These are phyloP conservation scores for Wickerhamomyces ciferrii DNA, from an alignment of 805 yeast species.

Conservation along the genomic window DNA sequence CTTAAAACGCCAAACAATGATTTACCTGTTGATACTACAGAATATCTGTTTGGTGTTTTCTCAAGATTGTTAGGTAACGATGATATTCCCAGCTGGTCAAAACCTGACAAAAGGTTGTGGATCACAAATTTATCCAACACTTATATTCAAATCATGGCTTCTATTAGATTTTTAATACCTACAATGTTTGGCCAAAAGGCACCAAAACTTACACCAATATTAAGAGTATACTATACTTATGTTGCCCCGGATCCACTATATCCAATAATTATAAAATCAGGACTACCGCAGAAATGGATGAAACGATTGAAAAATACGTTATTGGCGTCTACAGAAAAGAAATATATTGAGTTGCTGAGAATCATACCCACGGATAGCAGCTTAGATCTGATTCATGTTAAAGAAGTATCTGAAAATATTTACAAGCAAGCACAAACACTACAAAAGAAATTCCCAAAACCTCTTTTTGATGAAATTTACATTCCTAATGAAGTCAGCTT, in stretches of 20 bases:
- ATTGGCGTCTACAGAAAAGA: slow-evolving; percentile 34
- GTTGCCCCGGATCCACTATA: slow-evolving; percentile 44
- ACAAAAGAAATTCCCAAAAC: slow-evolving; percentile 55
- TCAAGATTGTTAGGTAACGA: slow-evolving; percentile 16
- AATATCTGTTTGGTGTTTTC: slow-evolving; percentile 29
- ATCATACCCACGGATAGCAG: slow-evolving; percentile 56
- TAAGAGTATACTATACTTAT: slow-evolving; percentile 43
- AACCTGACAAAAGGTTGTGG: slow-evolving; percentile 48
- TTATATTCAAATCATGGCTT: slow-evolving; percentile 40
- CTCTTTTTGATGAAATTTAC: slow-evolving; percentile 53
- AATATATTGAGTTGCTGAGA: slow-evolving; percentile 37
- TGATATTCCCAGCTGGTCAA: slow-evolving; percentile 32
- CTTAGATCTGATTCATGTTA: slow-evolving; percentile 48
- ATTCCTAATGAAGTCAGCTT: slow-evolving; percentile 46
- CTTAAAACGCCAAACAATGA: slow-evolving; percentile 22
- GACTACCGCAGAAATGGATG: slow-evolving; percentile 39
- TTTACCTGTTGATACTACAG: slow-evolving; percentile 24
- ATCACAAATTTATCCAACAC: slow-evolving; percentile 36
- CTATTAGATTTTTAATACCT: slow-evolving; percentile 37
- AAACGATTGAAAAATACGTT: slow-evolving; percentile 29
- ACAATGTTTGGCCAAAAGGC: slow-evolving; percentile 37
- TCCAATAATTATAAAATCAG: slow-evolving; percentile 26
- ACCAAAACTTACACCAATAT: slow-evolving; percentile 54
- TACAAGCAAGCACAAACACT: slow-evolving; percentile 42
- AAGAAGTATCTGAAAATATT: slow-evolving; percentile 50